phyloP scores from a whole-genome alignment of 176 grass and related monocot species.

The Zizania latifolia region DNA sequence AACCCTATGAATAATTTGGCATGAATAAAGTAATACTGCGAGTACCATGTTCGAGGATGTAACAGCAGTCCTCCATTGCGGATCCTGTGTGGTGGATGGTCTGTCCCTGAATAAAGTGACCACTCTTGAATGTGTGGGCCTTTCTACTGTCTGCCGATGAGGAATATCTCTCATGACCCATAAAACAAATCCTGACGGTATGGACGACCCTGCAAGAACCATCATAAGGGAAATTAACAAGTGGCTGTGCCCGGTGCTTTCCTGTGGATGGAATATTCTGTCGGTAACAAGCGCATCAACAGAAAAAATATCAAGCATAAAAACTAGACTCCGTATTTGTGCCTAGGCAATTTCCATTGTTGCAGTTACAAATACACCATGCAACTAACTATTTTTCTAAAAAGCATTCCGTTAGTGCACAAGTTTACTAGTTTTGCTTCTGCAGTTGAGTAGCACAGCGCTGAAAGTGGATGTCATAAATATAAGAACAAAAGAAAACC shows the following conservation, averaged over 20 bases:
- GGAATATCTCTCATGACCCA: conserved; percentile 99
- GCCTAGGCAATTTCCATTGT: neutral
- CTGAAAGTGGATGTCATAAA: neutral
- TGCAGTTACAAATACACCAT: neutral
- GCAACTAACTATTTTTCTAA: neutral
- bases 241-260: neutral
- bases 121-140: conserved; percentile 43
- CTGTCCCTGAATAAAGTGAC: conserved; percentile 76
- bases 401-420: neutral
- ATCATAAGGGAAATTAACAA: conserved; percentile 10
- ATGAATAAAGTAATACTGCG: conserved; percentile 6
- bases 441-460: neutral
- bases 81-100: conserved; percentile 52
- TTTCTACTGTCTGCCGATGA: conserved; percentile 47
- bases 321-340: neutral
- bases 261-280: neutral
- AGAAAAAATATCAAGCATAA: neutral
- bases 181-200: conserved; percentile 83
- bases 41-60: conserved; percentile 95
- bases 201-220: conserved; percentile 64
- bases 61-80: conserved; percentile 70
- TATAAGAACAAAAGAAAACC: conserved; percentile 1
- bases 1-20: neutral
- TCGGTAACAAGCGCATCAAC: neutral
- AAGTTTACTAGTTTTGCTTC: neutral